A percentile compares a stretch with the other conserved stretches of the same genome.
Evolutionary conservation across 768 basidiomycete genomes (phyloP).

Genomic region (Tylopilus vinaceipallidus): DNA sequence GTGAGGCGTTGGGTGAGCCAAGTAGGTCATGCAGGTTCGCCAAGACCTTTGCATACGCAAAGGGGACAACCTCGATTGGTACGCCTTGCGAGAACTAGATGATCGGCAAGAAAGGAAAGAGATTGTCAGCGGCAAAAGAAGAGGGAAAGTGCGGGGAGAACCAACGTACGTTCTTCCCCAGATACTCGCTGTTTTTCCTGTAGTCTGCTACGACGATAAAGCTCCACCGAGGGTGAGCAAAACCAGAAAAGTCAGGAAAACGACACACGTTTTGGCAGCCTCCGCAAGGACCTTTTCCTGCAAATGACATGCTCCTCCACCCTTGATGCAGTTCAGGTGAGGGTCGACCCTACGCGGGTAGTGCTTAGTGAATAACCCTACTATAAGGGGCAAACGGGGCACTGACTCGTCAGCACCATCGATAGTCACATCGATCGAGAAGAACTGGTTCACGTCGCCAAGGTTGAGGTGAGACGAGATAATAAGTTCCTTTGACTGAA

Average conservation of each 20-base stretch:
- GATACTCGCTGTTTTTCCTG: conserved; percentile 82
- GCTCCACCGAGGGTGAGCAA: conserved; percentile 55
- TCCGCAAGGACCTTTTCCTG: conserved; percentile 98
- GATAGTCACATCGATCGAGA: conserved; percentile 90
- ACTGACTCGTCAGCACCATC: conserved; percentile 96
- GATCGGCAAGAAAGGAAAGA: not conserved
- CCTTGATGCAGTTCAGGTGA: conserved; percentile 91
- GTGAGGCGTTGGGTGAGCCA: conserved; percentile 66
- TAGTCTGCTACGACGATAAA: conserved; percentile 93
- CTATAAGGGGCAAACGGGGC: not conserved
- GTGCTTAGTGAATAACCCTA: not conserved
- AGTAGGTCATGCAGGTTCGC: conserved; percentile 60
- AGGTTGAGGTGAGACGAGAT: conserved; percentile 71
- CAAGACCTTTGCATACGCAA: conserved; percentile 89
- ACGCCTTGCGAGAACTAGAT: conserved; percentile 81
- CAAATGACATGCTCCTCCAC: conserved; percentile 94
- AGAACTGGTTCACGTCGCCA: conserved; percentile 89
- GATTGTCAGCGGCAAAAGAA: accelerated
- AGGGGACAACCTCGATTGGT: conserved; percentile 95
- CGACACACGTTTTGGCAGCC: conserved; percentile 73
- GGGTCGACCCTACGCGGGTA: conserved; percentile 66
- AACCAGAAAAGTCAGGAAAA: not conserved
- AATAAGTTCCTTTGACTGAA: conserved; percentile 96
- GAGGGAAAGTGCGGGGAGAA: not conserved
- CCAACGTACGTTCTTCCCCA: conserved; percentile 76